Evolutionary conservation across 441 rosid species (phyloP).

Genomic region (Euphorbia schlechtendalii): DNA sequence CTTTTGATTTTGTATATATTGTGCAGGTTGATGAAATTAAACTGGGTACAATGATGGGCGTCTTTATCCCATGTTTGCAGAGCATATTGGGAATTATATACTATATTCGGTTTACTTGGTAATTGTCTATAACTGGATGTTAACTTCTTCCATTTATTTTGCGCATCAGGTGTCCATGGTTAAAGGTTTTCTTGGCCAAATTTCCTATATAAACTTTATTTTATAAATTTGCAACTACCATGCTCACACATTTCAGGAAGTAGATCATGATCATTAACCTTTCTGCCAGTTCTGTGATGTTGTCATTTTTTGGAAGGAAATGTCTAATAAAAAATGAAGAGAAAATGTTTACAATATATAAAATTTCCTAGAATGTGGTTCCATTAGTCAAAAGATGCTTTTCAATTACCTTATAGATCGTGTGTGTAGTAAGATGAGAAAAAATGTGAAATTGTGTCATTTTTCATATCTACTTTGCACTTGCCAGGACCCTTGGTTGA

Average conservation of each 20-base stretch:
- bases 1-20: conserved; percentile 24
- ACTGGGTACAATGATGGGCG: conserved; percentile 99
- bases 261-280: neutral
- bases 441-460: neutral
- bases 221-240: neutral
- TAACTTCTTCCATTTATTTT: conserved; percentile 11
- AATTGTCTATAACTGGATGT: conserved; percentile 18
- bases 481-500: neutral
- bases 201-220: neutral
- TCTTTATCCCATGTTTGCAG: conserved; percentile 95
- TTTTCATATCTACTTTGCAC: neutral
- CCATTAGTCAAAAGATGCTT: neutral
- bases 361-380: neutral
- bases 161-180: neutral
- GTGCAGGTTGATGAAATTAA: conserved; percentile 69
- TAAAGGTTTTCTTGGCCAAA: neutral
- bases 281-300: neutral
- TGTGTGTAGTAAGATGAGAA: neutral
- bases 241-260: neutral
- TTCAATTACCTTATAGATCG: neutral
- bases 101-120: conserved; percentile 99
- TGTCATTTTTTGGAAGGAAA: neutral
- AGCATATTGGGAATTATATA: conserved; percentile 96
- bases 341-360: neutral
- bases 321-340: neutral